Evolutionary conservation across 2,329 filamentous ascomycete genomes (phyloP).

Genomic region (Ceratocystis alfenasii): DNA sequence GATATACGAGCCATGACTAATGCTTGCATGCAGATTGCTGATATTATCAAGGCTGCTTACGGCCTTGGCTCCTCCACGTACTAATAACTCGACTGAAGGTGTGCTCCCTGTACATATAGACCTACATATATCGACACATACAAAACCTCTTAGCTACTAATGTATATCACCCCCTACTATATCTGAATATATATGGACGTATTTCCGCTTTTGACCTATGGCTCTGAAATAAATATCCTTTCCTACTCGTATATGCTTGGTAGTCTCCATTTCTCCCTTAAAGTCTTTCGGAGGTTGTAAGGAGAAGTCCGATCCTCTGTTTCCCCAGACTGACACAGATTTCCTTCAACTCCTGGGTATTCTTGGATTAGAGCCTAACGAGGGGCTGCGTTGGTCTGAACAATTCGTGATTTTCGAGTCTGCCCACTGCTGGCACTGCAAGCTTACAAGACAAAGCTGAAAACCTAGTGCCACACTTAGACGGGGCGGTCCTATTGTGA

Average conservation of each 20-base stretch:
- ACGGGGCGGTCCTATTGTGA: background rate
- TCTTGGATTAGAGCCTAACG: too few relatives aligned
- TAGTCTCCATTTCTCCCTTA: too few relatives aligned
- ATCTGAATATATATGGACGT: background rate
- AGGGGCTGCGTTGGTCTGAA: background rate
- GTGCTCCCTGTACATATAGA: conserved; percentile 2
- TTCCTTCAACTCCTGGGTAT: too few relatives aligned
- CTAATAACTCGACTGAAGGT: background rate
- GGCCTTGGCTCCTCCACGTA: conserved; percentile 4
- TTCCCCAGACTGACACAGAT: too few relatives aligned
- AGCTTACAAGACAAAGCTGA: conserved; percentile 8
- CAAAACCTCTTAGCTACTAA: background rate
- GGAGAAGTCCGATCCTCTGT: too few relatives aligned
- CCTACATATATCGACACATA: conserved; percentile 4
- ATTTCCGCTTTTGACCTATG: background rate
- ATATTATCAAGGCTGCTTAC: conserved; percentile 16
- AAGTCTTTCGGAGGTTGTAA: too few relatives aligned
- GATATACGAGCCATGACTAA: conserved; percentile 9
- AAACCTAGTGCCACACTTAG: background rate
- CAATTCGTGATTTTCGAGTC: background rate
- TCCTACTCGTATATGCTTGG: background rate
- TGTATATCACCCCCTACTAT: background rate
- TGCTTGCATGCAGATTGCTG: conserved; percentile 17
- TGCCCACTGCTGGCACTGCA: background rate
- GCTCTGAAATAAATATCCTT: too few relatives aligned